Base-by-base conservation (phyloP, 768 basidiomycete genomes). In the Pisolithus orientalis region DNA sequence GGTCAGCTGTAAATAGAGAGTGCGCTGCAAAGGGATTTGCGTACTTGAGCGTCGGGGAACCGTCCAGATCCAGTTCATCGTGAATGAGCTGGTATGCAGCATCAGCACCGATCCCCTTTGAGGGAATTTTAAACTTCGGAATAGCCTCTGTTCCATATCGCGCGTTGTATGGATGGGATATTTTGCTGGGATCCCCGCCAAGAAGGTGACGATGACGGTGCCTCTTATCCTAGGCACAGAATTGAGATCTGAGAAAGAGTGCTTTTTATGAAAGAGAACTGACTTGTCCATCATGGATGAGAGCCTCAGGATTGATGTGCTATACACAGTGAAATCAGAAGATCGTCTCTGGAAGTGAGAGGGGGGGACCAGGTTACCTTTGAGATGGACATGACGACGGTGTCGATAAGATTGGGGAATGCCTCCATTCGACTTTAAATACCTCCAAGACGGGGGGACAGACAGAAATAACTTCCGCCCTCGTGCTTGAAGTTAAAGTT, bases 251-350 rank as follows among this genome's bases (percentile, higher is more conserved):
- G 42, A 45, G 50, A 17, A 21, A 6, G 42, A 39, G 5, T 10
- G 9, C 5, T 28, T 38, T 28, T 17, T 5, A 10, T 16, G 47
- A 49, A 6, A 46, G 43, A 27, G 58, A 62, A 63, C 43, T 44
- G 34, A 80, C 85, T 64, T 73, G 75, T 21, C 84, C 68, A 38
- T 80, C 70, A 57, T 74, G 74, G 39, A 92, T 71, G 64, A 92
- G 76, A 47, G 72, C 69, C 51, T 86, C 85, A 1, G 87, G 69
- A 66, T 89, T 80, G 60, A 91, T 71, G 58, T 83, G 84, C 84
- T 86, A 56, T 27, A 29, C 44, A 1, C 32, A 50, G 49, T 31
- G 56, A 42, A 38, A n/a, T 28, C 25, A 47, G 11, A 47, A 29
- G 51, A 53, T 29, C 13, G 47, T 21, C 5, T 25, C 34, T n/a